Evolutionary conservation across 805 yeast genomes (phyloP), one percentile per base, ranked within the genome.

Genomic region (Priceomyces medius): DNA sequence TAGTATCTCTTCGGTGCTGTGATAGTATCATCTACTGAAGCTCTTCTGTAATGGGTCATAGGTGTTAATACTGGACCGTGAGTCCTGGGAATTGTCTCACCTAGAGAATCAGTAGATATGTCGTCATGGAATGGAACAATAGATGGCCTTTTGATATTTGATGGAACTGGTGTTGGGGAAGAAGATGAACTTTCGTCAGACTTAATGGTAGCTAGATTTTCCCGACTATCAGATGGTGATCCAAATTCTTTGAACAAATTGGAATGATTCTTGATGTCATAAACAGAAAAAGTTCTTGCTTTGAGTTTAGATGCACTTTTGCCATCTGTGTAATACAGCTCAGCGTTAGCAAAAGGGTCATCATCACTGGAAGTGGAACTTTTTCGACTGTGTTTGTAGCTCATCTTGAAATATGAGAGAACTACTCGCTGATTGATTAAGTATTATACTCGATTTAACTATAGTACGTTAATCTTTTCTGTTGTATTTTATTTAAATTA

Each of bases 341-440:
- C 90, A 0, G 91, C 76, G n/a, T 67, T 62, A 13, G 83, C 82
- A 47, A 71, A 82, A 0, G 93, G 93, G 55, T 83, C 82, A n/a
- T 74, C 77, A 24, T 75, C 80, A 20, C 66, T 54, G 1, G 56
- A 44, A 4, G 59, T 43, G 3, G 81, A 74, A 2, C 76, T 68
- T 31, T 54, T 40, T 45, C 72, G 53, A 37, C 58, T 51, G 44
- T 57, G 58, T n/a, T 10, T 14, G 34, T 14, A n/a, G 14, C 32
- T 14, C 17, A 23, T 23, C n/a, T n/a, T n/a, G n/a, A n/a, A n/a
- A n/a, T n/a, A n/a, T n/a, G n/a, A n/a, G n/a, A n/a, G n/a, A n/a
- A n/a, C n/a, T n/a, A n/a, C n/a, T n/a, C n/a, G n/a, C n/a, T n/a
- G n/a, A n/a, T n/a, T n/a, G n/a, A n/a, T n/a, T n/a, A n/a, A n/a